Evolutionary conservation across 768 basidiomycete species (phyloP).

Genomic region (Serendipita indica): DNA sequence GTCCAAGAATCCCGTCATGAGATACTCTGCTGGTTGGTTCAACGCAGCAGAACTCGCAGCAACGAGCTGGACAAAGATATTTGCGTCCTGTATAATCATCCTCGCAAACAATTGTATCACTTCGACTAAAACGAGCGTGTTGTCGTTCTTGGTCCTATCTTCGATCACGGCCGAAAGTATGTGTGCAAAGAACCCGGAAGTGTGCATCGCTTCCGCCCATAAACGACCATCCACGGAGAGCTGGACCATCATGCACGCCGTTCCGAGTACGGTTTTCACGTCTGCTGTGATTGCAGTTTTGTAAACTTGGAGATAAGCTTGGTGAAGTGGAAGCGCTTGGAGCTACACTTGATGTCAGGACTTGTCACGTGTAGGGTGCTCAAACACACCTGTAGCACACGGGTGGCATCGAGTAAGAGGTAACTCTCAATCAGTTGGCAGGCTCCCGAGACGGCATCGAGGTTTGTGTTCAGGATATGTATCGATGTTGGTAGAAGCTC

Average conservation of each 20-base stretch:
- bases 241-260: slow-evolving; percentile 47
- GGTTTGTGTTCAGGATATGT: slow-evolving; percentile 44
- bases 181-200: slow-evolving; percentile 54
- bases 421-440: slow-evolving; percentile 62
- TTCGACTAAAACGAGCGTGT: slow-evolving; percentile 34
- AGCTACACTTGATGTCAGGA: slow-evolving; percentile 26
- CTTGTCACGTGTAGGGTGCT: neutral
- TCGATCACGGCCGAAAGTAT: slow-evolving; percentile 45
- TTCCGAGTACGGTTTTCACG: slow-evolving; percentile 44
- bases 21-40: slow-evolving; percentile 33
- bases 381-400: slow-evolving; percentile 44
- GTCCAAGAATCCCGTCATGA: slow-evolving; percentile 56
- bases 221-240: slow-evolving; percentile 40
- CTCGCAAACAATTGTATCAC: slow-evolving; percentile 62
- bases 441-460: slow-evolving; percentile 59
- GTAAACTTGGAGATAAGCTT: slow-evolving; percentile 38
- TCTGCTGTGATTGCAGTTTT: slow-evolving; percentile 39
- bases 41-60: slow-evolving; percentile 37
- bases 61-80: slow-evolving; percentile 58
- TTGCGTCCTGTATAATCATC: slow-evolving; percentile 48
- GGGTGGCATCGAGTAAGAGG: slow-evolving; percentile 49
- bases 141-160: slow-evolving; percentile 40
- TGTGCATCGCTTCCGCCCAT: slow-evolving; percentile 65
- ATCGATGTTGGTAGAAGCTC: slow-evolving; percentile 35
- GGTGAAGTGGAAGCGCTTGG: slow-evolving; percentile 41